phyloP scores from a whole-genome alignment of 169 alveolate genomes.

The Theileria sp. region DNA sequence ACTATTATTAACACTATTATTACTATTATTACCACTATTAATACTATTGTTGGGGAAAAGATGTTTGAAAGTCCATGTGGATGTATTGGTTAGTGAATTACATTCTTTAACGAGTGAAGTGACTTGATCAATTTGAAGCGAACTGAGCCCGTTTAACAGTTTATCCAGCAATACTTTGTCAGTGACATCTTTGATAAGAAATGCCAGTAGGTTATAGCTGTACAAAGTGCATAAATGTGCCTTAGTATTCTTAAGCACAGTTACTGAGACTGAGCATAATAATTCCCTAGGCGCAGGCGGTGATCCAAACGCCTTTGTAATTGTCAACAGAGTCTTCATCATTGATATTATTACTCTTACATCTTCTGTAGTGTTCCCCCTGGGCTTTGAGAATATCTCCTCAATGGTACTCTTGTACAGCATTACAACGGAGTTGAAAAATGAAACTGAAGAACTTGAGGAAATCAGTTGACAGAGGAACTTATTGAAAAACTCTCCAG shows the following conservation, averaged over 20 bases:
- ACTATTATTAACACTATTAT: neutral
- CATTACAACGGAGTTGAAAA: constrained; percentile 18
- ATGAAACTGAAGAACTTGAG: constrained; percentile 23
- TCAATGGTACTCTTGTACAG: constrained; percentile 29
- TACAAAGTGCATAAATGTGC: constrained; percentile 53
- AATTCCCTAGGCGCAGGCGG: constrained; percentile 51
- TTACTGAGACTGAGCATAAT: constrained; percentile 25
- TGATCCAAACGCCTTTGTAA: constrained; percentile 55
- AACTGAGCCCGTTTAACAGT: constrained; percentile 2
- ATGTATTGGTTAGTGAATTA: constrained; percentile 14
- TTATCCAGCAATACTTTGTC: neutral
- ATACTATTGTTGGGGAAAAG: neutral
- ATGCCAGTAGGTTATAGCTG: constrained; percentile 58
- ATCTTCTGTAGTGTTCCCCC: constrained; percentile 10
- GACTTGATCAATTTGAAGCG: constrained; percentile 42
- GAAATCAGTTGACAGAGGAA: constrained; percentile 51
- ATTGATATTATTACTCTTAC: constrained; percentile 52
- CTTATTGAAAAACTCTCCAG: constrained; percentile 40
- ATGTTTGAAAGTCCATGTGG: constrained; percentile 36
- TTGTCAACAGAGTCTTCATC: constrained; percentile 38
- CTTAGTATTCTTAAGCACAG: constrained; percentile 31
- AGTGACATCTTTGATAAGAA: constrained; percentile 27
- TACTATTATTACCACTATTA: no score
- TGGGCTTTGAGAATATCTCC: neutral
- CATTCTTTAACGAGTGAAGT: constrained; percentile 55